phyloP scores from a whole-genome alignment of 129 eudicot species.

The Pseudognaphalium luteoalbum region DNA sequence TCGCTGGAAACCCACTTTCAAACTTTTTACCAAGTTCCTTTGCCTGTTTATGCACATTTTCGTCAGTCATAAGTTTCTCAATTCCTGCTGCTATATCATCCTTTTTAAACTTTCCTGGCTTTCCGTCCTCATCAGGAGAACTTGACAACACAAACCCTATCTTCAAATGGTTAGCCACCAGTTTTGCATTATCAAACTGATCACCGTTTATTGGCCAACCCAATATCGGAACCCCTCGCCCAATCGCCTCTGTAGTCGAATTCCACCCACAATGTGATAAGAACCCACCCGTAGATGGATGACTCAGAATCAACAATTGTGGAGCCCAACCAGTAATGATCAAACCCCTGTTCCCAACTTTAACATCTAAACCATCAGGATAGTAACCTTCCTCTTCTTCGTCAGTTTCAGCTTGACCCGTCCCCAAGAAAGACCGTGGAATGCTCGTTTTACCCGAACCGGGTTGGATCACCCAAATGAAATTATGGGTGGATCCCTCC shows the following conservation, averaged over 20 bases:
- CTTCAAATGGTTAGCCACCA: conserved; percentile 51
- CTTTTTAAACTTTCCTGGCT: conserved; percentile 37
- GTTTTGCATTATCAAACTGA: conserved; percentile 57
- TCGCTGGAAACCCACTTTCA: conserved; percentile 52
- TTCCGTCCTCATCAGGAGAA: conserved; percentile 16
- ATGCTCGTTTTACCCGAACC: conserved; percentile 58
- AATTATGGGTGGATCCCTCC: conserved; percentile 41
- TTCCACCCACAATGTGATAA: conserved; percentile 93
- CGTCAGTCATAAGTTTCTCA: conserved; percentile 53
- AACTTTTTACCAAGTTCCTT: conserved; percentile 30
- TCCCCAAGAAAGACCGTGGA: conserved; percentile 41
- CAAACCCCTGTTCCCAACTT: conserved; percentile 53
- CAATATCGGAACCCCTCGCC: conserved; percentile 69
- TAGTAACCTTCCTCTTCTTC: conserved; percentile 56
- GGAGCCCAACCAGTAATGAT: conserved; percentile 87
- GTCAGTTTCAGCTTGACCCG: conserved; percentile 26
- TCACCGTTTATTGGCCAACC: conserved; percentile 90
- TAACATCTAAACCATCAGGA: conserved; percentile 52
- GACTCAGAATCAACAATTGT: conserved; percentile 68
- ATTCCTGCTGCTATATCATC: conserved; percentile 49
- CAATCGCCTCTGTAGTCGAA: conserved; percentile 69
- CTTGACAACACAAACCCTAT: conserved; percentile 36
- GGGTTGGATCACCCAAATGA: conserved; percentile 78
- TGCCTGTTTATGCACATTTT: conserved; percentile 47
- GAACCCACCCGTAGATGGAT: conserved; percentile 74